Evolutionary conservation across 83 land plant species (phyloP).

Genomic region (Diphasiastrum complanatum): DNA sequence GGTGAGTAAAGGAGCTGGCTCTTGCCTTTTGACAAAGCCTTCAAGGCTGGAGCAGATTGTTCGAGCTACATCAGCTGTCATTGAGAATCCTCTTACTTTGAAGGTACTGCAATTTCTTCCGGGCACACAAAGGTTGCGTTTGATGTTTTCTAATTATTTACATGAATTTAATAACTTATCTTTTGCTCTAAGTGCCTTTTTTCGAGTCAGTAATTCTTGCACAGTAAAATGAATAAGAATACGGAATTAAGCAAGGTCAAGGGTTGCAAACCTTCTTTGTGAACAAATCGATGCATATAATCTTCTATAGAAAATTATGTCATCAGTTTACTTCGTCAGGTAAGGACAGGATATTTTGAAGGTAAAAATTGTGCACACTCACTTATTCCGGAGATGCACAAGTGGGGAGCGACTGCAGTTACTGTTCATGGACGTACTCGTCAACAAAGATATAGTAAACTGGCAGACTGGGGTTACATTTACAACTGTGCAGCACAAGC

Average conservation of each 20-base stretch:
- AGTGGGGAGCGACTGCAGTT: conserved; percentile 84
- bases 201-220: no score
- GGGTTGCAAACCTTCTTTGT: no score
- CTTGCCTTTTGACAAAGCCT: conserved; percentile 84
- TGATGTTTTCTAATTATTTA: background rate
- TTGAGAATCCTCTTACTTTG: conserved; percentile 71
- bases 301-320: background rate
- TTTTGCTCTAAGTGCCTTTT: no score
- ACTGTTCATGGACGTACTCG: conserved; percentile 93
- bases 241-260: no score
- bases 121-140: background rate
- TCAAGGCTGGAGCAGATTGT: conserved; percentile 64
- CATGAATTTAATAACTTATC: no score
- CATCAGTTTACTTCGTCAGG: conserved; percentile 31
- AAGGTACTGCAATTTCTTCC: conserved; percentile 45
- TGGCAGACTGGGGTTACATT: conserved; percentile 93
- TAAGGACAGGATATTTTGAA: conserved; percentile 85
- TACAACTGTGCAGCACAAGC: conserved; percentile 53
- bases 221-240: no score
- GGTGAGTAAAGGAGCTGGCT: conserved; percentile 97
- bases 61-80: conserved; percentile 46
- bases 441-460: conserved; percentile 92
- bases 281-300: no score
- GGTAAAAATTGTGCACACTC: conserved; percentile 85
- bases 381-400: conserved; percentile 52